Evolutionary conservation across 306 rosid species (phyloP), one percentile per base, ranked within the genome.

Genomic region (Cucurbita pepo): DNA sequence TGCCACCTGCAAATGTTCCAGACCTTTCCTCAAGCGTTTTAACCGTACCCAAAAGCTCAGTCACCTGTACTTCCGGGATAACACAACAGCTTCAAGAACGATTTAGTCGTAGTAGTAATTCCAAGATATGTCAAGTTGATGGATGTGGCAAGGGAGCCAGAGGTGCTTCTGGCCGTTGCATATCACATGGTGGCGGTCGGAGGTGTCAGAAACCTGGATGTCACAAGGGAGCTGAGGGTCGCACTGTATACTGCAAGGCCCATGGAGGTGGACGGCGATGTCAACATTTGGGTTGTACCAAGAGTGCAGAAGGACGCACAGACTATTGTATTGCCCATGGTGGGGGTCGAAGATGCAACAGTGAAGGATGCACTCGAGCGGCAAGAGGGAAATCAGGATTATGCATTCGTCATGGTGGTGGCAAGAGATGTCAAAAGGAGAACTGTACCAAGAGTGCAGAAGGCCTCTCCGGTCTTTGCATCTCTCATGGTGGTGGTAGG

Each of bases 231-330:
- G 96, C 97, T 1, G 97, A 92, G 85, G 97, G 97, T 60, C 90
- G 97, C 12, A 92, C 97, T 7, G 97, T 86, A 69, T 92, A 89
- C 80, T 92, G 97, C 82, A 92, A 92, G 88, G 97, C 97, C 76
- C 97, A 92, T 72, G 97, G 97, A 77, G 97, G 97, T 22, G 97
- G 97, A n/a, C 84, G 97, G 50, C 88, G 97, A 57, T 92, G 97
- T 78, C 94, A 92, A 65, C 83, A 65, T 81, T 88, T 92, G 79
- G 97, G 97, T 60, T 92, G 97, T 80, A 89, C 97, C n/a, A 92
- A 89, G 87, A 92, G 97, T 84, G 97, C 97, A 43, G 97, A 92
- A 85, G 97, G 97, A 41, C 92, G 97, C 12, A 92, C 97, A 6
- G 97, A 92, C 75, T 90, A 78, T 79, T 92, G 97, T 79, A 92